Evolutionary conservation across 768 basidiomycete species (phyloP), one percentile per base, ranked within the genome.

Genomic region (Postia placenta): DNA sequence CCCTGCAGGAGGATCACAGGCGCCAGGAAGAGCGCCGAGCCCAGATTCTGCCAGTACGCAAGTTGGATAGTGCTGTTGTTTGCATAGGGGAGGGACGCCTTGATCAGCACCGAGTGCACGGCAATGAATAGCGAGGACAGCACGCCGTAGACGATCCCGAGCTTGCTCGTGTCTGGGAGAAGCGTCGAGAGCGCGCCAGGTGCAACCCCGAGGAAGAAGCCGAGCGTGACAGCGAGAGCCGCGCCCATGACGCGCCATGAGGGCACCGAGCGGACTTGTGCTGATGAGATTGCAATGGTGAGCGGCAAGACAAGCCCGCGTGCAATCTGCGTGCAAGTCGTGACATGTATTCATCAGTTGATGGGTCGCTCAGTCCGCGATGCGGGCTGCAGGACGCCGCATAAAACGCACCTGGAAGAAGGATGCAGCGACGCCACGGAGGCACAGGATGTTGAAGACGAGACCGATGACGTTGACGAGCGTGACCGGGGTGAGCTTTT

Each of bases 271-370:
- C 70, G 73, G 2, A 81, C 80, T 51, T 80, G 67, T 17, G 79
- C 38, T 33, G 81, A 82, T 2, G 87, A 85, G 37, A 91, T 79
- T 22, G 79, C 52, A 48, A 92, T 88, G 1, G 91, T 94, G 42
- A 89, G 73, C 0, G 91, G 91, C 4, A 94, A 73, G 3, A 89
- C 83, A 30, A 94, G 75, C 0, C 91, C 90, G 56, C 90, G 72
- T 1, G 90, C 91, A 58, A 94, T 89, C 83, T 92, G 65, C 19
- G 6, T n/a, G 12, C n/a, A n/a, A n/a, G n/a, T n/a, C n/a, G n/a
- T n/a, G n/a, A n/a, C n/a, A n/a, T n/a, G n/a, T n/a, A n/a, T n/a
- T n/a, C n/a, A n/a, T n/a, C n/a, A n/a, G n/a, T n/a, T 26, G 23
- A 37, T 4, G 44, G 46, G 12, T n/a, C 27, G 14, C 24, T 20